phyloP scores from a whole-genome alignment of 345 rosid species.

The Citrus glauca region DNA sequence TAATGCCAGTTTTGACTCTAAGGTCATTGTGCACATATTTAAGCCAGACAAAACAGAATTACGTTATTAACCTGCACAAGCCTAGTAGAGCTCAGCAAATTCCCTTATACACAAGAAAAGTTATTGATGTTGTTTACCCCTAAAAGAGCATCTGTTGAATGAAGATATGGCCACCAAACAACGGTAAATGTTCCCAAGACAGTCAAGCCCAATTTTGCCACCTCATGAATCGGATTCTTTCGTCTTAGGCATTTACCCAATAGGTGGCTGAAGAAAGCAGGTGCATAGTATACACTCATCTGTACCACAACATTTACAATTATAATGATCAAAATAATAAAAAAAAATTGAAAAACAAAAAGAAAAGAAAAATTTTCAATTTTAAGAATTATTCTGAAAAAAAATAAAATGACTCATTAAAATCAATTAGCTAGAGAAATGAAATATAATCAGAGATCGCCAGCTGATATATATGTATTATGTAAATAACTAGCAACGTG shows the following conservation, averaged over 20 bases:
- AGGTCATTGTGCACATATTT: background rate
- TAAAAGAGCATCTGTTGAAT: conserved; percentile 54
- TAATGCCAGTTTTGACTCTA: background rate
- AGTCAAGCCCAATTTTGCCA: conserved; percentile 61
- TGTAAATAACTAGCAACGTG: background rate
- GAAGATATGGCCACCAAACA: conserved; percentile 92
- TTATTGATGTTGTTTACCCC: conserved; percentile 41
- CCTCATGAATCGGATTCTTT: conserved; percentile 55
- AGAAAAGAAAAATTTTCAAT: background rate
- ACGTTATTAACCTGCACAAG: background rate
- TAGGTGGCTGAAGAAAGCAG: conserved; percentile 84
- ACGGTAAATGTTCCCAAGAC: conserved; percentile 65
- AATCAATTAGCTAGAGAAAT: background rate
- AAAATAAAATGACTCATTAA: background rate
- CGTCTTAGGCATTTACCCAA: conserved; percentile 79
- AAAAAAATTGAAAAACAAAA: background rate
- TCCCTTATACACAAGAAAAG: background rate
- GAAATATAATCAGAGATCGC: background rate
- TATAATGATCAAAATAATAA: background rate
- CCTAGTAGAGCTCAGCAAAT: background rate
- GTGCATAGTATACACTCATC: conserved; percentile 98
- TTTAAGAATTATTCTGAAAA: background rate
- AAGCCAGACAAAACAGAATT: conserved; percentile 1
- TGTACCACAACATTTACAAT: conserved; percentile 20
- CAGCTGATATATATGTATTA: background rate